Base-by-base conservation (phyloP, 768 basidiomycete species). In the Sporobolomyces phaffii region DNA sequence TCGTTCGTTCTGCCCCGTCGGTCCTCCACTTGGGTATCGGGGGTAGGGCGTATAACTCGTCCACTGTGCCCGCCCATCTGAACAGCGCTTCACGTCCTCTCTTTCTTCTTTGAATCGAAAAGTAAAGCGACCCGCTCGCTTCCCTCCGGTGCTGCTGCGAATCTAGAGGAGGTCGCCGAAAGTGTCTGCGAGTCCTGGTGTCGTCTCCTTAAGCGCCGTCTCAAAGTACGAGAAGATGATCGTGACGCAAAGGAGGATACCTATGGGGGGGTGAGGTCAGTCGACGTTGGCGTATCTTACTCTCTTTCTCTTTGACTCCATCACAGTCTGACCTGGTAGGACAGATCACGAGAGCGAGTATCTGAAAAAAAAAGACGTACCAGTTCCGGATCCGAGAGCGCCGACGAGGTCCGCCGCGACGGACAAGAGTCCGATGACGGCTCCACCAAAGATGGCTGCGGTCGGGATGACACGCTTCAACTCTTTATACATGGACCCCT, bases 401-500 rank as follows among this genome's bases (percentile, higher is more conserved):
- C 96, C 96, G 82, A 93, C 87, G 68, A 99, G 79, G 76, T 99
- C 94, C 5, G 96, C 93, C 15, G 85, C 83, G 60, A 99, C 93
- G 13, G 88, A 89, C 34, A 97, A 81, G 17, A 96, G 80, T 33
- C 93, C 94, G 17, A 97, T 87, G 65, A 92, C 90, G n/a, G 93
- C 96, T 41, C 94, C 94, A 48, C 96, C 94, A 69, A 97, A 90
- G 1, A 93, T 91, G 28, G 94, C 96, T 17, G 96, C 94, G 26
- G 93, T 97, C 2, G 96, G 96, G 70, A 99, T 96, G 68, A 98
- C 88, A 48, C 91, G 84, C 82, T 97, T 99, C 67, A 99, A 84
- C 77, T 98, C 96, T 81, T 97, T 99, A 83, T 98, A 99, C 90
- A 98, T 94, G 36, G 88, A 91, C 20, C 89, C 91, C 77, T 99